Conservation (phyloP, 129 eudicot species). For the Apium graveolens region DNA sequence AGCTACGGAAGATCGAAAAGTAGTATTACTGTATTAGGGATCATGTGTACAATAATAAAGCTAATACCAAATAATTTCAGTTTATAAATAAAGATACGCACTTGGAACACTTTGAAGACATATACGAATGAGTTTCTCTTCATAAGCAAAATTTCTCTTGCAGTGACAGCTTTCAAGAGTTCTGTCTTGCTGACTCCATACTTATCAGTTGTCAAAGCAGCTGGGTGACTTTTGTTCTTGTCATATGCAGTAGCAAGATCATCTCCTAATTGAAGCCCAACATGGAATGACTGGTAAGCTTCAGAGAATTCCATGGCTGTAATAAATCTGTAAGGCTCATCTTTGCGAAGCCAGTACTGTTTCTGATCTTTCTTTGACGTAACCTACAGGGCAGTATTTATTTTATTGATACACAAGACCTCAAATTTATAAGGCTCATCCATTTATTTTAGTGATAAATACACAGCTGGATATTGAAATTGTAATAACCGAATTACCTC, state of each 20-base stretch:
- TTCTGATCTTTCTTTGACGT: constrained; percentile 72
- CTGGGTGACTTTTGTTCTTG: constrained; percentile 61
- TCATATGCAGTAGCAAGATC: constrained; percentile 43
- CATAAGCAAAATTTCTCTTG: constrained; percentile 59
- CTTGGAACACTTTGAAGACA: constrained; percentile 48
- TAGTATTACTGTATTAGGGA: not conserved
- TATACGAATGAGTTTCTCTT: constrained; percentile 61
- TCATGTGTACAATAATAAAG: not conserved
- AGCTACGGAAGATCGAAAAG: not conserved
- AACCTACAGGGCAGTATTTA: constrained; percentile 28
- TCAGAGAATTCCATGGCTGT: constrained; percentile 51
- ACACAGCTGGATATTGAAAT: not conserved
- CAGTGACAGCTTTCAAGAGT: constrained; percentile 49
- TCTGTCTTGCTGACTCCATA: constrained; percentile 49
- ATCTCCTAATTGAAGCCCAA: constrained; percentile 36
- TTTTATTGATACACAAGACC: not conserved
- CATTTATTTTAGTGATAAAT: not conserved
- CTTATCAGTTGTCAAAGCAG: constrained; percentile 49
- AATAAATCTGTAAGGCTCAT: constrained; percentile 49
- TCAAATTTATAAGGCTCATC: not conserved
- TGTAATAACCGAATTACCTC: constrained; percentile 28
- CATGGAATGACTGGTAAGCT: constrained; percentile 50
- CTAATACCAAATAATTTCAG: not conserved
- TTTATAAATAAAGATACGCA: constrained; percentile 7
- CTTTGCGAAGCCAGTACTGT: constrained; percentile 52